These are phyloP conservation scores for Yarrowia galli DNA, from an alignment of 1,139 yeast genomes.

Conservation along the genomic window DNA sequence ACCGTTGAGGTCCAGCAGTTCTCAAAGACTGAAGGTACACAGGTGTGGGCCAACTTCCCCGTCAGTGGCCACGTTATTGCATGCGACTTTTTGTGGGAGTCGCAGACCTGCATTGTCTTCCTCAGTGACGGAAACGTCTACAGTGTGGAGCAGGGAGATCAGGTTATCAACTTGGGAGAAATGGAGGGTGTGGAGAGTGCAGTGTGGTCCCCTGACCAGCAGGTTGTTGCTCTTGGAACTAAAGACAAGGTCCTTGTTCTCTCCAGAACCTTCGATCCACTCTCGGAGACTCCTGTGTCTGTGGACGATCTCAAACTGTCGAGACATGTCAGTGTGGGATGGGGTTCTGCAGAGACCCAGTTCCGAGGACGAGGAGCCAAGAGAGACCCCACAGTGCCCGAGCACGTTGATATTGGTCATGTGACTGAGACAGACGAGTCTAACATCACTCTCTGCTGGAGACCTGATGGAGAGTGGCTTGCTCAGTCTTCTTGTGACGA, in stretches of 20 bases:
- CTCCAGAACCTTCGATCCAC: slow-evolving; percentile 81
- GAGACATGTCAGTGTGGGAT: slow-evolving; percentile 94
- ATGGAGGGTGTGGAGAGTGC: slow-evolving; percentile 72
- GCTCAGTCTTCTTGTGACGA: slow-evolving; percentile 70
- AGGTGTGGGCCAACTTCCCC: slow-evolving; percentile 39
- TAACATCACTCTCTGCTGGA: slow-evolving; percentile 72
- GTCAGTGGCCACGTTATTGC: slow-evolving; percentile 24
- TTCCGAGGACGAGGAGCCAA: slow-evolving; percentile 93
- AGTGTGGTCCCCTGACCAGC: slow-evolving; percentile 92
- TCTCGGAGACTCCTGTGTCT: slow-evolving; percentile 67
- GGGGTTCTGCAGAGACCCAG: slow-evolving; percentile 98
- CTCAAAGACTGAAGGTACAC: slow-evolving; percentile 35
- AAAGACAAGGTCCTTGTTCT: slow-evolving; percentile 64
- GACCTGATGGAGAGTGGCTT: slow-evolving; percentile 92
- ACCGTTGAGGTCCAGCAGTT: slow-evolving; percentile 63
- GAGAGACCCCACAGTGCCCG: slow-evolving; percentile 93
- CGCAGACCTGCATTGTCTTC: slow-evolving; percentile 55
- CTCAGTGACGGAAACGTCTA: slow-evolving; percentile 66
- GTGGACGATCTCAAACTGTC: slow-evolving; percentile 72
- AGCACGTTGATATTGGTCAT: slow-evolving; percentile 71
- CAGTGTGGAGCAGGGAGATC: slow-evolving; percentile 57
- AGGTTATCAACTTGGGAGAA: slow-evolving; percentile 58
- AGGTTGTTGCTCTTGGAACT: slow-evolving; percentile 70
- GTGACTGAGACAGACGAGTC: slow-evolving; percentile 62
- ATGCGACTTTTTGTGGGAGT: slow-evolving; percentile 34